Percentiles rank a stretch among this genome's conserved stretches.
Conservation (phyloP, 306 rosid species). For the Gleditsia sinensis region DNA sequence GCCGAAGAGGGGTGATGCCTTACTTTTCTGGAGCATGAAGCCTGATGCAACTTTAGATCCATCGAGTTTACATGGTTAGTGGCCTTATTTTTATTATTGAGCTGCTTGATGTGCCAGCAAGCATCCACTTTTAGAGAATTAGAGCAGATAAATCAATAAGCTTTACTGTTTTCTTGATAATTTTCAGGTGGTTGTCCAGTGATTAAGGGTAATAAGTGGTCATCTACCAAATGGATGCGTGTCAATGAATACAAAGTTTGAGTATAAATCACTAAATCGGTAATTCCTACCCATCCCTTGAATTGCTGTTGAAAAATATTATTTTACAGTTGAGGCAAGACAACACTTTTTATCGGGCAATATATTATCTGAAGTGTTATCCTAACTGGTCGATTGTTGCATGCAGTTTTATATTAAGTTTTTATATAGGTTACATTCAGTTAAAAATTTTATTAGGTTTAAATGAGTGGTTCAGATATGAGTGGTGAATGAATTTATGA, state of each 20-base stretch:
- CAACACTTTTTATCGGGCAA: not conserved
- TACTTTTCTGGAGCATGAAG: slow-evolving; percentile 99
- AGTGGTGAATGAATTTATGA: not conserved
- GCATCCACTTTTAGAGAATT: slow-evolving; percentile 28
- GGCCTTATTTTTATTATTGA: not conserved
- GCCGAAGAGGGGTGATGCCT: slow-evolving; percentile 93
- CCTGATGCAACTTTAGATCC: slow-evolving; percentile 90
- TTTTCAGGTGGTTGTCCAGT: slow-evolving; percentile 96
- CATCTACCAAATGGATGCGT: slow-evolving; percentile 94
- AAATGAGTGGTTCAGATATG: slow-evolving; percentile 15
- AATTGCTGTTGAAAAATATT: not conserved
- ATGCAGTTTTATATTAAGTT: not conserved
- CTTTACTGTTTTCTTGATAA: slow-evolving; percentile 23
- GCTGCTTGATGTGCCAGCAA: slow-evolving; percentile 12
- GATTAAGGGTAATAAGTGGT: slow-evolving; percentile 96
- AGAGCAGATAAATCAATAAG: slow-evolving; percentile 28
- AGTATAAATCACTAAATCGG: slow-evolving; percentile 44
- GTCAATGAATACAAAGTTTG: slow-evolving; percentile 73
- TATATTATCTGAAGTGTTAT: slow-evolving; percentile 9
- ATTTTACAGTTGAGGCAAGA: slow-evolving; percentile 24
- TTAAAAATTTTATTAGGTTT: not conserved
- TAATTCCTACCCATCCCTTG: slow-evolving; percentile 25
- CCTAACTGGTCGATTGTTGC: slow-evolving; percentile 10
- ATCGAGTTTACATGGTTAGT: slow-evolving; percentile 94
- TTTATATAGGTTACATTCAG: not conserved